Evolutionary conservation across 73 alveolate genomes (phyloP), one percentile per base, ranked within the genome.

Genomic region (Durusdinium trenchii): DNA sequence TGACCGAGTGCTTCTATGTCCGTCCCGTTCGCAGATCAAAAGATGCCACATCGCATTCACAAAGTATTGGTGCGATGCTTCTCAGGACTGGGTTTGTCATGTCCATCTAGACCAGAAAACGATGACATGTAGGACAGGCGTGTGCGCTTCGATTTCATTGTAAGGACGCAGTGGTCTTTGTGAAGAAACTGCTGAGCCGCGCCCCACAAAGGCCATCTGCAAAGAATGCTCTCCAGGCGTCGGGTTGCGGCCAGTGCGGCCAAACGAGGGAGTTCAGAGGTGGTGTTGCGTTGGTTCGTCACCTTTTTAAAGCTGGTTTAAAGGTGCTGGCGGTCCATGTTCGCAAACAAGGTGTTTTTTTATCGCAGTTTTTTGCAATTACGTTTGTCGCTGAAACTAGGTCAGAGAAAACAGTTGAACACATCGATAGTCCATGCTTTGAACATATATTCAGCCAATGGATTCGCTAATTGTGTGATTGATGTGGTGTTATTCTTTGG

Each of bases 21-120:
- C 61, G 60, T 42, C 42, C 62, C 36, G 23, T 23, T 7, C 87
- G 38, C 87, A 90, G 96, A 90, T 90, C 96, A 48, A 51, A 3
- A 20, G 45, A 14, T 67, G 60, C 42, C 96, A 86, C 10, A 30
- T 90, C 23, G 52, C 86, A 38, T 75, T 90, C 47, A 52, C 86
- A 51, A 64, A 46, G 75, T 26, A 45, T 18, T 90, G 96, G 96
- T 90, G 96, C 86, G 96, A 90, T 50, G 96, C 96, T 1, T 67
- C 96, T 40, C 96, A 90, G 96, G 96, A 38, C 38, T 60, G 73
- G 73, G 73, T 23, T 60, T 1, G 30, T 23, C 73, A 12, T 57
- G 69, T 57, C 23, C 32, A 16, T 57, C 69, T 23, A 12, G 6
- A 47, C 28, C 51, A 47, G 20, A 0, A 73, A 32, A 18, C 26